These are phyloP conservation scores for Cyberlindnera mrakii DNA, from an alignment of 805 yeast species.

Conservation along the genomic window DNA sequence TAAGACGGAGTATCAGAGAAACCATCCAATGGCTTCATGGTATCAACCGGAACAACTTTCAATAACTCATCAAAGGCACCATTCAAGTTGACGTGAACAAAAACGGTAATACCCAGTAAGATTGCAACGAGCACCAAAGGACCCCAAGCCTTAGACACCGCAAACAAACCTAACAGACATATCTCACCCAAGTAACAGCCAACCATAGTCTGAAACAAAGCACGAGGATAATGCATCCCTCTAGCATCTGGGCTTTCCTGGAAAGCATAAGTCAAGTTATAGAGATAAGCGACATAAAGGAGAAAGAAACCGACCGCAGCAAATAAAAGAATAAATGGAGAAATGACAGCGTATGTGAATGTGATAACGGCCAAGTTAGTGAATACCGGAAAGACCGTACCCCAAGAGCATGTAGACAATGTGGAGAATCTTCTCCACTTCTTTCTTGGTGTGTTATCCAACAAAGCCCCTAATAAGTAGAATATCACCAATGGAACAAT, in stretches of 20 bases:
- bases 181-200: slow-evolving; percentile 87
- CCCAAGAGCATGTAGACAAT: slow-evolving; percentile 57
- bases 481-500: slow-evolving; percentile 51
- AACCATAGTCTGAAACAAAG: slow-evolving; percentile 79
- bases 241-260: slow-evolving; percentile 65
- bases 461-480: slow-evolving; percentile 47
- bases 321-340: slow-evolving; percentile 80
- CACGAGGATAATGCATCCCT: slow-evolving; percentile 84
- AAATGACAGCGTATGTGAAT: slow-evolving; percentile 61
- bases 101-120: slow-evolving; percentile 56
- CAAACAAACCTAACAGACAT: slow-evolving; percentile 80
- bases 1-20: slow-evolving; percentile 56
- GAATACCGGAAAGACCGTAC: slow-evolving; percentile 72
- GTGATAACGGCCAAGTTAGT: slow-evolving; percentile 65
- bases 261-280: slow-evolving; percentile 69
- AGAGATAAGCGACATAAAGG: slow-evolving; percentile 69
- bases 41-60: slow-evolving; percentile 56
- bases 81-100: slow-evolving; percentile 60
- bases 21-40: slow-evolving; percentile 76
- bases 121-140: slow-evolving; percentile 75
- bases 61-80: slow-evolving; percentile 61
- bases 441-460: slow-evolving; percentile 64
- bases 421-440: slow-evolving; percentile 54
- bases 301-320: slow-evolving; percentile 64
- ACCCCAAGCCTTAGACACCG: slow-evolving; percentile 93